Evolutionary conservation across 148 eudicot genomes (phyloP).

Genomic region (Diospyros kaki): DNA sequence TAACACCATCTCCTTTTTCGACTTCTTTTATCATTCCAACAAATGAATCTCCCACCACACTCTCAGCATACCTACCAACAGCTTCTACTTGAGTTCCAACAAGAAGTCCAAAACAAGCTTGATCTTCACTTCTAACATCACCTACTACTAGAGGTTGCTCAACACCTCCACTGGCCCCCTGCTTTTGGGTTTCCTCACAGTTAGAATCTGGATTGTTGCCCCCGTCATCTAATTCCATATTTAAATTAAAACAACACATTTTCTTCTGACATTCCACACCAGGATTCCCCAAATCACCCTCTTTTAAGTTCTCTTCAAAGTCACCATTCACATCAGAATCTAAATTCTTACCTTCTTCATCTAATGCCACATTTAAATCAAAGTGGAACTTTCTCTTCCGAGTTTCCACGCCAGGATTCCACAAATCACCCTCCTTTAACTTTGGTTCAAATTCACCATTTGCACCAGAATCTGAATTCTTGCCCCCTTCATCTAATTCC

Average conservation of each 20-base stretch:
- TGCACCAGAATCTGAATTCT: conserved; percentile 26
- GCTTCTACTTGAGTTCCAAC: conserved; percentile 11
- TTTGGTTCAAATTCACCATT: conserved; percentile 32
- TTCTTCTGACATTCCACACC: conserved; percentile 17
- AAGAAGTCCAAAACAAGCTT: conserved; percentile 6
- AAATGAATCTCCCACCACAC: conserved; percentile 9
- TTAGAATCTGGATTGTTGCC: too few relatives aligned
- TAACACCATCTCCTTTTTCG: too few relatives aligned
- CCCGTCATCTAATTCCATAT: too few relatives aligned
- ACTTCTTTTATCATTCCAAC: conserved; percentile 18
- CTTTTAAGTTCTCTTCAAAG: too few relatives aligned
- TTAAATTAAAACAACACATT: background rate
- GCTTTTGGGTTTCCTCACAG: conserved; percentile 8
- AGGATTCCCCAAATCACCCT: background rate
- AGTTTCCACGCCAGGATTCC: conserved; percentile 7
- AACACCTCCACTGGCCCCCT: background rate
- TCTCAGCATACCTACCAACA: conserved; percentile 5
- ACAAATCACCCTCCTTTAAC: too few relatives aligned
- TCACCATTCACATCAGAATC: too few relatives aligned
- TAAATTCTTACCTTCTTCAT: too few relatives aligned
- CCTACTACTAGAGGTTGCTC: background rate
- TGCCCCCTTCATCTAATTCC: conserved; percentile 39
- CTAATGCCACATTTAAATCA: too few relatives aligned
- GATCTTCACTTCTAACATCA: background rate
- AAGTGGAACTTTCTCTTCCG: conserved; percentile 13